Conservation (phyloP, 176 grass and related monocot species). For the Bromus sterilis region DNA sequence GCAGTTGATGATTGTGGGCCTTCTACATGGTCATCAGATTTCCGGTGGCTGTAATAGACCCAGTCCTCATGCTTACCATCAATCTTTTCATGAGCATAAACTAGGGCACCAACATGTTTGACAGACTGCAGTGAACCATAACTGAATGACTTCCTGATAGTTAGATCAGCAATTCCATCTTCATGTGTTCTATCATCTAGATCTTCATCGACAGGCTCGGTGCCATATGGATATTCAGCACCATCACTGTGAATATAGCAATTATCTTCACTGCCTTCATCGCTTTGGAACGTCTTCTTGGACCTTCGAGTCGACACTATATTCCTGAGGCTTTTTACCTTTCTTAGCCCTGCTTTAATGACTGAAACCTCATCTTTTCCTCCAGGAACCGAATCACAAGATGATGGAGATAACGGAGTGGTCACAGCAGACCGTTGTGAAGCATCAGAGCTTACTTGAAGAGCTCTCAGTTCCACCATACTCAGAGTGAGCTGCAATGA, state of each 20-base stretch:
- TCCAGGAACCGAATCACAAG: conserved; percentile 38
- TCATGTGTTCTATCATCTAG: conserved; percentile 35
- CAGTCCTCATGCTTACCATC: conserved; percentile 66
- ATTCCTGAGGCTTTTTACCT: conserved; percentile 82
- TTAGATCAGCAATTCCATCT: conserved; percentile 41
- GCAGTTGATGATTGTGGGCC: conserved; percentile 8
- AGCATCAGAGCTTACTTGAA: conserved; percentile 36
- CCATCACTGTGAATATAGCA: conserved; percentile 61
- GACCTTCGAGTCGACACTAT: conserved; percentile 61
- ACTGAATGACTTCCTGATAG: conserved; percentile 89
- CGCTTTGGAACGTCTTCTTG: conserved; percentile 59
- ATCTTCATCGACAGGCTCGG: conserved; percentile 63
- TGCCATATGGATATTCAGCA: conserved; percentile 67
- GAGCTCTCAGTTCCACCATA: conserved; percentile 48
- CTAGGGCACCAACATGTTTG: conserved; percentile 44
- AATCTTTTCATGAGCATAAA: conserved; percentile 49
- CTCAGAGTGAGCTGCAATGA: conserved; percentile 47
- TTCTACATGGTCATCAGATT: conserved; percentile 61
- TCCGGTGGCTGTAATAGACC: conserved; percentile 79
- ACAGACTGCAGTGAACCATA: conserved; percentile 76
- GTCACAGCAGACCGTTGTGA: conserved; percentile 30
- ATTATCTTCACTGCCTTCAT: conserved; percentile 59
- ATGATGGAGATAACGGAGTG: conserved; percentile 55
- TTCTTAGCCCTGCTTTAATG: conserved; percentile 89
- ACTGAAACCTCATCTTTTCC: conserved; percentile 87